Evolutionary conservation across 805 yeast species (phyloP), one percentile per base, ranked within the genome.

Genomic region (Barnettozyma sucrosica): DNA sequence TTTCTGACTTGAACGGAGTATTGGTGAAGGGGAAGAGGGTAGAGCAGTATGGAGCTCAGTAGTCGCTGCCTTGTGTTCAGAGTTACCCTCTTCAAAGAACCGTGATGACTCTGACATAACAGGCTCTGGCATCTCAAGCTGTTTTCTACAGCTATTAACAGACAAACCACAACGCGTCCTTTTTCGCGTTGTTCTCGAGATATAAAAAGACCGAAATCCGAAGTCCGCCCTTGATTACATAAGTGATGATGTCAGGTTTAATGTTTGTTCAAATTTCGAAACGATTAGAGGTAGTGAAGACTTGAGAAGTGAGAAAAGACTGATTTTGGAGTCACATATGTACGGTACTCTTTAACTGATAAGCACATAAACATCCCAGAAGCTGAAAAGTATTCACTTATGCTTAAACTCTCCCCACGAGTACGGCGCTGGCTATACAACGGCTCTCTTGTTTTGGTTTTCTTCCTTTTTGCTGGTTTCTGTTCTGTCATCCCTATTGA

Each of bases 401-500:
- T 34, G 21, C 7, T 18, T 4, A 34, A 34, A 10, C 37, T 19
- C 8, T 36, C 40, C 5, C 25, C 9, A 8, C 26, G 36, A 14
- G 47, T 54, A 18, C 53, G 52, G 36, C 47, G 56, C 48, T 77
- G 79, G 79, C 58, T 72, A 13, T 76, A 76, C 47, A 70, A 75
- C 13, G 60, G 70, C 20, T 70, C 79, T 19, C 64, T 72, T 43
- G 58, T 70, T 25, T 55, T 77, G 10, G 62, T 75, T 24, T 51
- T 73, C 44, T 50, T 67, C 2, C 53, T 72, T 1, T 68, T 76
- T 46, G 55, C 85, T 19, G 87, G 81, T 0, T 76, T 89, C 47
- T 69, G 81, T 24, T 70, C 86, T 2, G 85, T 85, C 8, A 70
- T 92, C 0, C 95, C 95, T 0, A 77, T 89, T 14, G 97, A 92